Evolutionary conservation across 345 rosid genomes (phyloP).

Genomic region (Euphorbia pulcherrima): DNA sequence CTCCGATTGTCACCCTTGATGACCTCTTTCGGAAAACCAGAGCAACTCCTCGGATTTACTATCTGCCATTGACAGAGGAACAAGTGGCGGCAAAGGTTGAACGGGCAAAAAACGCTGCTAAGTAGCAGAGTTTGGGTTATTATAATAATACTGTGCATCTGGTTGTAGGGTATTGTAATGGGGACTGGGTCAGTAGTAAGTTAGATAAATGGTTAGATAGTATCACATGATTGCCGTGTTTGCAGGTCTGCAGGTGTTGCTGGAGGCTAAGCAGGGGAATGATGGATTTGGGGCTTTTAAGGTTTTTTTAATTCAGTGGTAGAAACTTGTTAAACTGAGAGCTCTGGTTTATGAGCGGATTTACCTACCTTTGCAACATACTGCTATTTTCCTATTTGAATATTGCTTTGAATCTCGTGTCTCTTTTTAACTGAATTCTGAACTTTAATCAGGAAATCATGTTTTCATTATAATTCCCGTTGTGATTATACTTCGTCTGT

Average conservation of each 20-base stretch:
- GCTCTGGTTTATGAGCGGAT: constrained; percentile 21
- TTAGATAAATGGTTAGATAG: constrained; percentile 35
- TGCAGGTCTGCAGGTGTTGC: constrained; percentile 47
- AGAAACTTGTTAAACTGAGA: constrained; percentile 22
- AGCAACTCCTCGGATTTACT: constrained; percentile 93
- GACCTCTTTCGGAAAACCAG: constrained; percentile 92
- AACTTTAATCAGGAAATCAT: too few relatives aligned
- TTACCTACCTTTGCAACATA: background rate
- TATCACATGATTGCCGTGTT: constrained; percentile 36
- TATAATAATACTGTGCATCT: constrained; percentile 22
- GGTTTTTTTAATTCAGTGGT: constrained; percentile 24
- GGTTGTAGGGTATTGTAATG: constrained; percentile 19
- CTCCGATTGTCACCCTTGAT: constrained; percentile 87
- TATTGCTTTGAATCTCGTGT: too few relatives aligned
- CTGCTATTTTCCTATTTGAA: too few relatives aligned
- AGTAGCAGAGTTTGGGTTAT: constrained; percentile 43
- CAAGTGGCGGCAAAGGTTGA: constrained; percentile 79
- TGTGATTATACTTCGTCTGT: too few relatives aligned
- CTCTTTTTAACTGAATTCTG: too few relatives aligned
- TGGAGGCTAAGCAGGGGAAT: constrained; percentile 26
- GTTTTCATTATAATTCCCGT: too few relatives aligned
- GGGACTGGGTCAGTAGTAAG: constrained; percentile 22
- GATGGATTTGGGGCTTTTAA: constrained; percentile 19
- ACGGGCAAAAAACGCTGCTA: constrained; percentile 26
- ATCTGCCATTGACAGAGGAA: constrained; percentile 84